Conservation (phyloP, 768 basidiomycete species). For the Phanerodontia chrysosporium region DNA sequence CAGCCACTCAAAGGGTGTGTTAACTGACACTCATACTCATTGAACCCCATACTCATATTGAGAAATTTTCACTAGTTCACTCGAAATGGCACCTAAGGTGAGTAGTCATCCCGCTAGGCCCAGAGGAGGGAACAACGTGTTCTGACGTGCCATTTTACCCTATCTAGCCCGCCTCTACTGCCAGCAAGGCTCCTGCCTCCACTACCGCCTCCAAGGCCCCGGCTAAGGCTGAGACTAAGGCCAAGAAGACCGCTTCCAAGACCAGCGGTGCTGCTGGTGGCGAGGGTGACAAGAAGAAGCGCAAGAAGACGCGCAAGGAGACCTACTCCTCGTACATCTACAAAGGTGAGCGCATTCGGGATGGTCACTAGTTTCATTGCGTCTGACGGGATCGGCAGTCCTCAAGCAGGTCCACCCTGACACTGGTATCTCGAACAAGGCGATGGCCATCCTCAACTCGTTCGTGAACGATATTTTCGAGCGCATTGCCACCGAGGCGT, state of each 20-base stretch:
- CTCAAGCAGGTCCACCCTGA: constrained; percentile 92
- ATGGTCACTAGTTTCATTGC: not conserved
- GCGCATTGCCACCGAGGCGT: constrained; percentile 71
- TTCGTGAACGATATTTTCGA: constrained; percentile 86
- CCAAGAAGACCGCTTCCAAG: constrained; percentile 62
- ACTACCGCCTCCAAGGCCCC: constrained; percentile 37
- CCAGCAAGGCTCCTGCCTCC: constrained; percentile 54
- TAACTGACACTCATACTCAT: not conserved
- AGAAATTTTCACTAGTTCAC: not conserved
- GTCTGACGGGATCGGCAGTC: constrained; percentile 37
- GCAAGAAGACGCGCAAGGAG: constrained; percentile 76
- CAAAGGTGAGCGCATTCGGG: constrained; percentile 46
- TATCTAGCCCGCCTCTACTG: constrained; percentile 43
- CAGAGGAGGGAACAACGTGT: not conserved
- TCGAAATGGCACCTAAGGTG: constrained; percentile 27
- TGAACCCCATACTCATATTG: not conserved
- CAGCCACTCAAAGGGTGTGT: constrained; percentile 7
- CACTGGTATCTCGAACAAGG: constrained; percentile 91
- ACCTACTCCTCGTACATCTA: constrained; percentile 85
- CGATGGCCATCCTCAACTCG: constrained; percentile 79
- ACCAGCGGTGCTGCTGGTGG: constrained; percentile 39
- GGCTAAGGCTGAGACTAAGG: constrained; percentile 30
- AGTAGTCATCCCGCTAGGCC: not conserved
- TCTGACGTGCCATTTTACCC: constrained; percentile 4
- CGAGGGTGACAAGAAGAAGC: constrained; percentile 72